These are phyloP conservation scores for Chaetomium sp. DNA, from an alignment of 2,329 filamentous ascomycete species.

Conservation along the genomic window DNA sequence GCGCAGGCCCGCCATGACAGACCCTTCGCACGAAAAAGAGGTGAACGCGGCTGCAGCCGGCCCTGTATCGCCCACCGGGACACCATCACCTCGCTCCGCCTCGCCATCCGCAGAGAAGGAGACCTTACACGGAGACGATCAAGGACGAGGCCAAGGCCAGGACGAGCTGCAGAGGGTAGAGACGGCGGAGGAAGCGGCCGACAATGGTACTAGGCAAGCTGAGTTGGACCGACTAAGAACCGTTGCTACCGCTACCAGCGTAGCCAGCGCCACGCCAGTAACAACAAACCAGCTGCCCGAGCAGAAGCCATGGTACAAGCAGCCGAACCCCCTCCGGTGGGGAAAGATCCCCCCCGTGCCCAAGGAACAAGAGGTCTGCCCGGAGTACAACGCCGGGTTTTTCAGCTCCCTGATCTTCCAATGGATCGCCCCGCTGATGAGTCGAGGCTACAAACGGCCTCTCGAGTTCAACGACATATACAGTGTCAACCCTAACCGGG, in stretches of 20 bases:
- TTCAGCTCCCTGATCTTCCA: conserved; percentile 74
- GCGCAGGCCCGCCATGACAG: conserved; percentile 8
- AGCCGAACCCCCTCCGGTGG: conserved; percentile 56
- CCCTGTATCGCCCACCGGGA: not conserved
- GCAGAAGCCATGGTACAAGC: conserved; percentile 58
- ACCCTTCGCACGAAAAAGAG: conserved; percentile 3
- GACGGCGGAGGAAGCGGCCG: not conserved
- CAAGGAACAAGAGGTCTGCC: conserved; percentile 46
- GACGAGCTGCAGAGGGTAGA: not conserved
- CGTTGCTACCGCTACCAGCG: conserved; percentile 48
- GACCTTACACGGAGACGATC: not conserved
- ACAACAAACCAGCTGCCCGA: conserved; percentile 34
- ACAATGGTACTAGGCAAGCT: conserved; percentile 25
- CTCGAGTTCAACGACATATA: conserved; percentile 84
- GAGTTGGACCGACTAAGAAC: conserved; percentile 42
- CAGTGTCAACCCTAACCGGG: conserved; percentile 74
- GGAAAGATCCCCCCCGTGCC: conserved; percentile 50
- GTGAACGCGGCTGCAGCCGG: not conserved
- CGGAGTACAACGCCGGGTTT: conserved; percentile 66
- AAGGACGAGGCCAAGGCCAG: too few species aligned
- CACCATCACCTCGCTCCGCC: conserved; percentile 4
- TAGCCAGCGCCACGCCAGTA: conserved; percentile 29
- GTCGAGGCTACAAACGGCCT: conserved; percentile 75
- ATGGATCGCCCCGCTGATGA: conserved; percentile 89
- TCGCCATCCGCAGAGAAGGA: conserved; percentile 1